These are phyloP conservation scores for Cicer yamashitae DNA, from an alignment of 306 rosid genomes.

Conservation along the genomic window DNA sequence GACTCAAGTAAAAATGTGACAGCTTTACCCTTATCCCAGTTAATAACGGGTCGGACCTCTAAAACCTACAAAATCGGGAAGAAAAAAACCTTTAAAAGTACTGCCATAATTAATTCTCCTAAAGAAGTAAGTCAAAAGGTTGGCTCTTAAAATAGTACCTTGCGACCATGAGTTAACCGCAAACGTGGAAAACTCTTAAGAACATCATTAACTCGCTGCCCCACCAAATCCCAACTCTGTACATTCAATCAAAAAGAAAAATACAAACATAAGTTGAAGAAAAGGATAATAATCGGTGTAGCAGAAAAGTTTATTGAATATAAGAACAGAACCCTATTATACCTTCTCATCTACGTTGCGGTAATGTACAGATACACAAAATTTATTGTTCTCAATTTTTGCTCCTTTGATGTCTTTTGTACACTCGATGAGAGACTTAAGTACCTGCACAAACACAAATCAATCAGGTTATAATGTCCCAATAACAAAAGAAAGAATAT, in stretches of 20 bases:
- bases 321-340: slow-evolving; percentile 25
- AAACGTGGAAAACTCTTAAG: slow-evolving; percentile 71
- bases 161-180: slow-evolving; percentile 88
- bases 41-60: slow-evolving; percentile 89
- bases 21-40: slow-evolving; percentile 99
- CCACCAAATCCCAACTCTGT: slow-evolving; percentile 80
- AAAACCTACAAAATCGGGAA: slow-evolving; percentile 63
- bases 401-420: slow-evolving; percentile 79
- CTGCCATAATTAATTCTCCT: not conserved
- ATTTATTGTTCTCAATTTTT: slow-evolving; percentile 81
- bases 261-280: not conserved
- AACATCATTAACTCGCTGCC: slow-evolving; percentile 64
- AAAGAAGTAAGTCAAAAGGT: slow-evolving; percentile 2
- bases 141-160: slow-evolving; percentile 57
- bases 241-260: slow-evolving; percentile 33
- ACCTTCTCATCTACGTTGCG: slow-evolving; percentile 95
- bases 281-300: not conserved
- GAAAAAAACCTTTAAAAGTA: not conserved
- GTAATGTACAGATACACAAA: slow-evolving; percentile 94
- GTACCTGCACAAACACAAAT: slow-evolving; percentile 64
- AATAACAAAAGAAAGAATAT: slow-evolving; percentile 18
- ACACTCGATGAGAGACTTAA: slow-evolving; percentile 60
- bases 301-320: slow-evolving; percentile 17
- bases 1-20: slow-evolving; percentile 92
- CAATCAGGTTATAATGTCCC: slow-evolving; percentile 27